These are phyloP conservation scores for Neoscytalidium dimidiatum DNA, from an alignment of 2,329 filamentous ascomycete species.

Conservation along the genomic window DNA sequence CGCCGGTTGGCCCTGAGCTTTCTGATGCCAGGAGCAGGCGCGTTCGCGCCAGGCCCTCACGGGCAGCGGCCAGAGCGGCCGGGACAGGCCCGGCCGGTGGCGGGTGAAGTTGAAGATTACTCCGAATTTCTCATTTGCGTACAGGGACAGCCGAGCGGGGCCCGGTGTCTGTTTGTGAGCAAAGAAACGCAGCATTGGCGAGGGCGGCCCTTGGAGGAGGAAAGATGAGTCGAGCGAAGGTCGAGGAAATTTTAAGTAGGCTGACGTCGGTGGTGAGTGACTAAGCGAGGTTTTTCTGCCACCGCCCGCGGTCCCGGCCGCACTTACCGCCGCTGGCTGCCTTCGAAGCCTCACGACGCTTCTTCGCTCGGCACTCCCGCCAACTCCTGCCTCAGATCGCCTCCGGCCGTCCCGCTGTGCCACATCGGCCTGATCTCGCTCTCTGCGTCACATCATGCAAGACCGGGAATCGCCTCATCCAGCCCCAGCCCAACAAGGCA, in stretches of 20 bases:
- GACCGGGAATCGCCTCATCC: too few species aligned
- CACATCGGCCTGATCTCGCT: not conserved
- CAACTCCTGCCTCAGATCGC: not conserved
- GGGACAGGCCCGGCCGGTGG: constrained; percentile 37
- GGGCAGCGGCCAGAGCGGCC: constrained; percentile 62
- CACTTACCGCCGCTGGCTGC: not conserved
- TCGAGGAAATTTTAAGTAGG: constrained; percentile 7
- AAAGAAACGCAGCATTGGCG: constrained; percentile 95
- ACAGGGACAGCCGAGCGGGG: constrained; percentile 28
- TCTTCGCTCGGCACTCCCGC: not conserved
- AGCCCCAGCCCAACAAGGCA: not conserved
- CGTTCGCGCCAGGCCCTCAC: constrained; percentile 82
- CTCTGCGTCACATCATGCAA: not conserved
- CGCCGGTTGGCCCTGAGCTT: constrained; percentile 65
- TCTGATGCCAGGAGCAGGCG: constrained; percentile 92
- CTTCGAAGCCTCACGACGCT: not conserved
- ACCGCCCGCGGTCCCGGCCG: constrained; percentile 2
- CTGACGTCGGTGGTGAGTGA: constrained; percentile 3
- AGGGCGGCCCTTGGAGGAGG: constrained; percentile 72
- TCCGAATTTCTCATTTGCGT: constrained; percentile 98
- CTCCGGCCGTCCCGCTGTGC: not conserved
- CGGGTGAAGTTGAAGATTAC: constrained; percentile 76
- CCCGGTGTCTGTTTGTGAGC: constrained; percentile 69
- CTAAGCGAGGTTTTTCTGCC: constrained; percentile 17
- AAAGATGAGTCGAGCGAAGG: constrained; percentile 31